Conservation (phyloP, 257 asterid genomes). For the Solanum lignicaule region DNA sequence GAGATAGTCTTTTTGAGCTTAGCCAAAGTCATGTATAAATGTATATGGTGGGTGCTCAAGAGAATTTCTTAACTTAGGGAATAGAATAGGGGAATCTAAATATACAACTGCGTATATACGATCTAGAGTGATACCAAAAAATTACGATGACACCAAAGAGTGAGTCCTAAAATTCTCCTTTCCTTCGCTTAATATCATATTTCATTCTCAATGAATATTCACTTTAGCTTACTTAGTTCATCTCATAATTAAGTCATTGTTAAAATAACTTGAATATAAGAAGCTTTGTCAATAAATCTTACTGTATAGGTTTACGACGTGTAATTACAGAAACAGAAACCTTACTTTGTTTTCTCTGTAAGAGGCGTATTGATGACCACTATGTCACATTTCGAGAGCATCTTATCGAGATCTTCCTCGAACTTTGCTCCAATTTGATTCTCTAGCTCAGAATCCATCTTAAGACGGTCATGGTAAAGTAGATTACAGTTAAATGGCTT, state of each 20-base stretch:
- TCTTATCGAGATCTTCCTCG: constrained; percentile 82
- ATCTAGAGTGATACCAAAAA: background rate
- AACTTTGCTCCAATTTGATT: constrained; percentile 63
- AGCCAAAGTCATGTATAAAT: background rate
- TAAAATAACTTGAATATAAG: background rate
- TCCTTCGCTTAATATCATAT: background rate
- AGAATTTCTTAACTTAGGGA: background rate
- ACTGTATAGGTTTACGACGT: background rate
- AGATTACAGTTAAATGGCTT: constrained; percentile 90
- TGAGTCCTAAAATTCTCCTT: background rate
- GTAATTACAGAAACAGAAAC: background rate
- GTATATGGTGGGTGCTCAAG: background rate
- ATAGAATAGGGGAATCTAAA: background rate
- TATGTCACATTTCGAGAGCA: constrained; percentile 93
- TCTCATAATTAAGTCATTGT: background rate
- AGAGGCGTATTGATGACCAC: constrained; percentile 87
- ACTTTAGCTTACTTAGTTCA: background rate
- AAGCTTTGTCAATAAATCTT: background rate
- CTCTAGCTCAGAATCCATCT: constrained; percentile 72
- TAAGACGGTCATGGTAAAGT: constrained; percentile 80
- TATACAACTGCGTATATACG: background rate
- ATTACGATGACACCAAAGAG: background rate
- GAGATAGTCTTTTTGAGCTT: background rate
- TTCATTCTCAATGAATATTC: background rate
- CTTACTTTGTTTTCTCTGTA: constrained; percentile 85